Conservation (phyloP, 306 rosid species). For the Sicyos baderoa region DNA sequence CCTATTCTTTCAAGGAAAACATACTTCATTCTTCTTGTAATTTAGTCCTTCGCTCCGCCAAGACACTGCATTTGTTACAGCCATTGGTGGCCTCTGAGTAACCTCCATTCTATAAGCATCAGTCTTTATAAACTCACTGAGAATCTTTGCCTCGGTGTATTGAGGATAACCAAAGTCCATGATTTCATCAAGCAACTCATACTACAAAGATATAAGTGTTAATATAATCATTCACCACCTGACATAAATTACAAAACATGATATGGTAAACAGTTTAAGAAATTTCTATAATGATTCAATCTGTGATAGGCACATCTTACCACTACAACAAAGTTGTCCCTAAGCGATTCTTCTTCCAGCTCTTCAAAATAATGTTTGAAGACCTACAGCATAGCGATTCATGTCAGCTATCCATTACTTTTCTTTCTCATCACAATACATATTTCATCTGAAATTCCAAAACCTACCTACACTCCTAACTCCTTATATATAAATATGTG, state of each 20-base stretch:
- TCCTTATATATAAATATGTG: too few relatives aligned
- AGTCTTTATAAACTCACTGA: constrained; percentile 92
- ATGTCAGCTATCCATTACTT: constrained; percentile 7
- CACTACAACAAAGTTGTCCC: constrained; percentile 99
- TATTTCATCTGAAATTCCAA: not conserved
- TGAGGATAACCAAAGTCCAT: constrained; percentile 99
- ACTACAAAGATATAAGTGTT: constrained; percentile 38
- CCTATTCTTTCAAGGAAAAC: constrained; percentile 9
- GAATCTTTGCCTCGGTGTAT: constrained; percentile 88
- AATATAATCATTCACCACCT: constrained; percentile 15
- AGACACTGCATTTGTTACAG: constrained; percentile 96
- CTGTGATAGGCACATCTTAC: constrained; percentile 31
- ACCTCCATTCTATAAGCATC: constrained; percentile 99
- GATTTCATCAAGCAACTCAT: constrained; percentile 88
- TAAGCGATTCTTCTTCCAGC: constrained; percentile 88
- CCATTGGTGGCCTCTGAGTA: constrained; percentile 97
- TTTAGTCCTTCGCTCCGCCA: constrained; percentile 97
- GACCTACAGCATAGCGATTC: constrained; percentile 44
- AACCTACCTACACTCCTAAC: not conserved
- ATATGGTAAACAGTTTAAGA: not conserved
- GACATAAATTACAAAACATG: not conserved
- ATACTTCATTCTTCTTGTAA: constrained; percentile 95
- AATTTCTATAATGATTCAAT: not conserved
- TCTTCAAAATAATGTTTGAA: constrained; percentile 96
- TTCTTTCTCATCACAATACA: not conserved